Conservation (phyloP, 2,329 filamentous ascomycete species). For the Bipolaris oryzae region DNA sequence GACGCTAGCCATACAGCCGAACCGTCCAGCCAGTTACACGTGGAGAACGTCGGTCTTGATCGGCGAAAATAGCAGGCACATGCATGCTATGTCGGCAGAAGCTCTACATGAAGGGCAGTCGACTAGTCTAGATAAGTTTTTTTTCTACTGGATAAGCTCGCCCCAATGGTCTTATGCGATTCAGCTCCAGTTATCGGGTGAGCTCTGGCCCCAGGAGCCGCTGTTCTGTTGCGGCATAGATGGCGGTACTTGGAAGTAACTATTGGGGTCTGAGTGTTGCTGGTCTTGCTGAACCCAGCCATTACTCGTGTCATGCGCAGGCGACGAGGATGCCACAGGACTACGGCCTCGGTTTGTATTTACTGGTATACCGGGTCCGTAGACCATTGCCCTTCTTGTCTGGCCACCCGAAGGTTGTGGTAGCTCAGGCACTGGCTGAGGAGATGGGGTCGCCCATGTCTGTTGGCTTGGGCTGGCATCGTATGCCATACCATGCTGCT, state of each 20-base stretch:
- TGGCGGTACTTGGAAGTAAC: conserved; percentile 8
- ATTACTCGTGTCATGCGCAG: neutral
- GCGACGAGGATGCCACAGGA: conserved; percentile 12
- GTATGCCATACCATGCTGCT: conserved; percentile 20
- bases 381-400: conserved; percentile 39
- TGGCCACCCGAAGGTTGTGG: conserved; percentile 41
- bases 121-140: neutral
- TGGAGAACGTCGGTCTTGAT: neutral
- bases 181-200: conserved; percentile 14
- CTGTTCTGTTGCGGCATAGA: conserved; percentile 6
- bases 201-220: neutral
- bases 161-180: neutral
- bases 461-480: conserved; percentile 23
- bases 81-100: neutral
- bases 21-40: neutral
- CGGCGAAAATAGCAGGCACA: neutral
- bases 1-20: neutral
- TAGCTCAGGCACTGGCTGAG: conserved; percentile 40
- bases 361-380: conserved; percentile 31
- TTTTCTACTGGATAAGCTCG: neutral
- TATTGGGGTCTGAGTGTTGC: conserved; percentile 5
- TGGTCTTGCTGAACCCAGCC: conserved; percentile 5
- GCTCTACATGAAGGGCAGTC: neutral
- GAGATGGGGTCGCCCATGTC: conserved; percentile 33
- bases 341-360: conserved; percentile 17